These are phyloP conservation scores for Phytopythium oedochilum DNA, from an alignment of 352 stramenopile genomes.

Conservation along the genomic window DNA sequence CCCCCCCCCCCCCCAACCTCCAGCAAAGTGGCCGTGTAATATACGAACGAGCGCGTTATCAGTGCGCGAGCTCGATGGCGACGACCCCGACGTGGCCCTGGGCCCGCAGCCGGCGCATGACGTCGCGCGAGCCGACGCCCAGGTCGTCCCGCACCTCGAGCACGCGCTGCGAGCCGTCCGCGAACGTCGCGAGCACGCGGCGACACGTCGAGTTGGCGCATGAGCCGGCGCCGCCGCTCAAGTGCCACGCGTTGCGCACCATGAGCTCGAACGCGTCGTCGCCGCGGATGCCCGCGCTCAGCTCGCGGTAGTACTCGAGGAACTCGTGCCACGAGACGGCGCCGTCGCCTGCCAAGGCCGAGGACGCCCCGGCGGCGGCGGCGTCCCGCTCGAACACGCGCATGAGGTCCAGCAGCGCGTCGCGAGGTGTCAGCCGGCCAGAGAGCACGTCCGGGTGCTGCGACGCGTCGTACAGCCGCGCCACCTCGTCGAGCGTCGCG, in stretches of 20 bases:
- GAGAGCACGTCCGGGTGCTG: slow-evolving; percentile 82
- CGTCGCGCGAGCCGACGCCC: slow-evolving; percentile 49
- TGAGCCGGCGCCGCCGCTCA: slow-evolving; percentile 74
- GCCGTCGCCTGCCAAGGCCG: slow-evolving; percentile 25
- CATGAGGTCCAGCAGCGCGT: slow-evolving; percentile 83
- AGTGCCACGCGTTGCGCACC: slow-evolving; percentile 82
- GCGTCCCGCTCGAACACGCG: slow-evolving; percentile 51
- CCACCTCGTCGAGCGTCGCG: slow-evolving; percentile 68
- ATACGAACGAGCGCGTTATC: neutral
- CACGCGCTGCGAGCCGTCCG: slow-evolving; percentile 61
- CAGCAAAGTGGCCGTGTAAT: neutral
- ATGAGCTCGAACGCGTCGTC: slow-evolving; percentile 89
- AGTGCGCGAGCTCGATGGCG: slow-evolving; percentile 41
- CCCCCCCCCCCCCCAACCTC: no score
- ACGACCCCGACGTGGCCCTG: slow-evolving; percentile 55
- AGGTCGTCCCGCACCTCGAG: slow-evolving; percentile 72
- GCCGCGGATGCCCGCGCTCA: slow-evolving; percentile 68
- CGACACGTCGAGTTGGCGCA: slow-evolving; percentile 72
- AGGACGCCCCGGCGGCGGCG: neutral
- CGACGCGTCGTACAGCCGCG: slow-evolving; percentile 64
- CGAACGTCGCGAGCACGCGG: slow-evolving; percentile 67
- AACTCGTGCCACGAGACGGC: slow-evolving; percentile 84
- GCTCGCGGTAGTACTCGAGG: slow-evolving; percentile 88
- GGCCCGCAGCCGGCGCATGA: slow-evolving; percentile 45
- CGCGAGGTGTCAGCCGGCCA: slow-evolving; percentile 41